Conservation (phyloP, 352 stramenopile species). For the Phytophthora nicotianae region DNA sequence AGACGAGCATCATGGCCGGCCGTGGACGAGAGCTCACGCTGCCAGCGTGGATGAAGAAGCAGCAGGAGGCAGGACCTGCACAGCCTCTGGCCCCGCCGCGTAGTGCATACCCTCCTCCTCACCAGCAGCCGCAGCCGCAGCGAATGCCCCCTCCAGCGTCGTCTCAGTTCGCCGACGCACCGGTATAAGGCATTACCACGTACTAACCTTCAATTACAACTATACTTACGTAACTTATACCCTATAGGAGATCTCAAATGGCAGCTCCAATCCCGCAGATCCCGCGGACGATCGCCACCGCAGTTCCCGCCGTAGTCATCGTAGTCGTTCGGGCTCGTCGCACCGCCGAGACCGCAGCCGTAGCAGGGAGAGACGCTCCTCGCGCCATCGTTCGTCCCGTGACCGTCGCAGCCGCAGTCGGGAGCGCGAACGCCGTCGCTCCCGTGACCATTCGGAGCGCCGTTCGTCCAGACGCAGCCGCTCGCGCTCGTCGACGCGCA, state of each 20-base stretch:
- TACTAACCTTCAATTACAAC: not conserved
- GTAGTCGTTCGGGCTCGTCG: conserved; percentile 49
- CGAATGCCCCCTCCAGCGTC: conserved; percentile 27
- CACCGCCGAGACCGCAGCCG: conserved; percentile 42
- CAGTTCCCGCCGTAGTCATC: conserved; percentile 45
- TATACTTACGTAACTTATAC: conserved; percentile 8
- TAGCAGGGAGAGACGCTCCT: conserved; percentile 47
- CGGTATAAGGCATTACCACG: conserved; percentile 33
- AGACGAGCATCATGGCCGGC: conserved; percentile 61
- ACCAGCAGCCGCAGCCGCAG: conserved; percentile 24
- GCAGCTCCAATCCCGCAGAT: conserved; percentile 13
- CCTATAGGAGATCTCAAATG: conserved; percentile 33
- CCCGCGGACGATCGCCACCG: conserved; percentile 25
- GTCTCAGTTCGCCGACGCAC: conserved; percentile 70
- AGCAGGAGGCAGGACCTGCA: conserved; percentile 41
- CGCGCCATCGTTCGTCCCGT: conserved; percentile 47
- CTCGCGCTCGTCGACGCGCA: conserved; percentile 47
- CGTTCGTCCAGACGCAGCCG: conserved; percentile 47
- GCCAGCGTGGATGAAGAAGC: conserved; percentile 90
- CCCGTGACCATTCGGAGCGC: conserved; percentile 48
- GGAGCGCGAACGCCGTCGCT: conserved; percentile 38
- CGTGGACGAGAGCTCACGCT: conserved; percentile 85
- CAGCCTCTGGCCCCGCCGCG: conserved; percentile 14
- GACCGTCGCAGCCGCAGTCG: conserved; percentile 47
- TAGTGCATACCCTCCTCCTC: conserved; percentile 22